Evolutionary conservation across 805 yeast genomes (phyloP).

Genomic region (Zygoascus biomembranicola): DNA sequence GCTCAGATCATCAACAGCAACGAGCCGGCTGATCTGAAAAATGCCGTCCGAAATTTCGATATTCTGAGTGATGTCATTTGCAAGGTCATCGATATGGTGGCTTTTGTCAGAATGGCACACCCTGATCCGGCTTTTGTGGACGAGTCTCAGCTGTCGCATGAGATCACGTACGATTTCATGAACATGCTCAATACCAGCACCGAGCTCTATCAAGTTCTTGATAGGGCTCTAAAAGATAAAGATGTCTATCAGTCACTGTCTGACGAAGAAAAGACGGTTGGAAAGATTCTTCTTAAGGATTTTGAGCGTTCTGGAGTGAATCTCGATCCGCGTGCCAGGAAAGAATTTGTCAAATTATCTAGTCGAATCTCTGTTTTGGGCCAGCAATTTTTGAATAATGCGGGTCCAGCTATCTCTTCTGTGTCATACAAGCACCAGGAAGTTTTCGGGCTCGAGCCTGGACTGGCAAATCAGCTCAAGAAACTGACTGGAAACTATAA

Average conservation of each 20-base stretch:
- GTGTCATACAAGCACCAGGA: slow-evolving; percentile 20
- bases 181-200: slow-evolving; percentile 81
- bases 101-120: slow-evolving; percentile 81
- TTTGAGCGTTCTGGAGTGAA: slow-evolving; percentile 86
- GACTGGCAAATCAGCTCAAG: slow-evolving; percentile 20
- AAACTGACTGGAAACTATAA: slow-evolving; percentile 15
- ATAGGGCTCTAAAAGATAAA: slow-evolving; percentile 40
- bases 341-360: slow-evolving; percentile 66
- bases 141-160: slow-evolving; percentile 85
- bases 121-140: slow-evolving; percentile 62
- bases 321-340: slow-evolving; percentile 55
- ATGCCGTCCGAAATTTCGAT: slow-evolving; percentile 63
- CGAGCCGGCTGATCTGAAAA: slow-evolving; percentile 36
- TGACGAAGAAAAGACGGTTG: slow-evolving; percentile 75
- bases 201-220: slow-evolving; percentile 54
- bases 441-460: slow-evolving; percentile 28
- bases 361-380: slow-evolving; percentile 77
- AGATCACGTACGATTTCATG: slow-evolving; percentile 87
- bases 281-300: slow-evolving; percentile 68
- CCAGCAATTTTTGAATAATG: slow-evolving; percentile 55
- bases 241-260: slow-evolving; percentile 37
- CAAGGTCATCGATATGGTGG: slow-evolving; percentile 89
- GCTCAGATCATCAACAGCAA: slow-evolving; percentile 41
- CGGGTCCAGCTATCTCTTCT: slow-evolving; percentile 28
- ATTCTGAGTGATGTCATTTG: slow-evolving; percentile 82